Evolutionary conservation across 164 flowering plant species (phyloP).

Genomic region (Akebia trifoliata): DNA sequence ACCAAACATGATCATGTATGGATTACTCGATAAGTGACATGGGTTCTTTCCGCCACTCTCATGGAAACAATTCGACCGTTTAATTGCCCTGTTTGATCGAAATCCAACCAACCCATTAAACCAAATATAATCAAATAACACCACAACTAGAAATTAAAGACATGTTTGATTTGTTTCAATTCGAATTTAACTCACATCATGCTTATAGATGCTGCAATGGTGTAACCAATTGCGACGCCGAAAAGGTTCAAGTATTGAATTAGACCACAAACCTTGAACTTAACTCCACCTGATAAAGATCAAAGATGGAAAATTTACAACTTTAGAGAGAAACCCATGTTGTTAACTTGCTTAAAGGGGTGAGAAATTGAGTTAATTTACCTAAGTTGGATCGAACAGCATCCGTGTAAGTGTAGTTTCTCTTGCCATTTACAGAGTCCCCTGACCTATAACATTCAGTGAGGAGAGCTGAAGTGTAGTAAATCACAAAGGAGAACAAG

Average conservation of each 20-base stretch:
- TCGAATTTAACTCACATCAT: constrained; percentile 43
- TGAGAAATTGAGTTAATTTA: background rate
- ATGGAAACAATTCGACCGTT: constrained; percentile 56
- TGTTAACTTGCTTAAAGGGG: background rate
- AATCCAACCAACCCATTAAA: background rate
- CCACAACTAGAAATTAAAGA: background rate
- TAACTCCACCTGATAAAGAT: constrained; percentile 35
- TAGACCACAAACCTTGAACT: constrained; percentile 37
- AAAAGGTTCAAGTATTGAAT: constrained; percentile 42
- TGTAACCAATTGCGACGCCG: constrained; percentile 50
- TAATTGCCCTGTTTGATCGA: constrained; percentile 42
- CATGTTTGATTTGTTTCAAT: too few relatives aligned
- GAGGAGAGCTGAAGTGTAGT: constrained; percentile 45
- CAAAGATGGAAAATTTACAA: background rate
- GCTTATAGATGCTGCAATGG: constrained; percentile 53
- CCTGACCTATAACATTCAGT: constrained; percentile 52
- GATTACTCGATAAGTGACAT: constrained; percentile 37
- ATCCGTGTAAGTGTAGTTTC: constrained; percentile 59
- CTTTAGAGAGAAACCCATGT: background rate
- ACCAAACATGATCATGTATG: constrained; percentile 52
- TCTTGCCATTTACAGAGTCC: constrained; percentile 42
- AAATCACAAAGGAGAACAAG: constrained; percentile 44
- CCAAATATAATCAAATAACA: background rate
- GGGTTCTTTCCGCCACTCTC: constrained; percentile 29
- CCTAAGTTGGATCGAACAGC: constrained; percentile 58